These are phyloP conservation scores for Gyromitra esculenta DNA, from an alignment of 2,329 filamentous ascomycete species.

Conservation along the genomic window DNA sequence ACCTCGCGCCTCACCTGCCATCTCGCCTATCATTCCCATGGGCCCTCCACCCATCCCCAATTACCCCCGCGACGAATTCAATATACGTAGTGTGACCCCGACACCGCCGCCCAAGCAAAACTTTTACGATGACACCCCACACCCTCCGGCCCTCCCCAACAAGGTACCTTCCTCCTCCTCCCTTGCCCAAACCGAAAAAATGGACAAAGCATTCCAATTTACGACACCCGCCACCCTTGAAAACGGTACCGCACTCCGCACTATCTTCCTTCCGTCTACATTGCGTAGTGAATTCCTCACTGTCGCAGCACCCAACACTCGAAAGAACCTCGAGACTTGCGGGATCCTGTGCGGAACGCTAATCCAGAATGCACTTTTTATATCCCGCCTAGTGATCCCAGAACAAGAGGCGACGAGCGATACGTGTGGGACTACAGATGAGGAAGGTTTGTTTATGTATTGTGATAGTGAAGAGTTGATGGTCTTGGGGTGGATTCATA, in stretches of 20 bases:
- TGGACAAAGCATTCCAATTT: constrained; percentile 73
- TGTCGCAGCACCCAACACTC: constrained; percentile 79
- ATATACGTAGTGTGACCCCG: constrained; percentile 42
- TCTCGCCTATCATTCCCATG: constrained; percentile 14
- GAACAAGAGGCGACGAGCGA: constrained; percentile 90
- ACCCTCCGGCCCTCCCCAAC: constrained; percentile 55
- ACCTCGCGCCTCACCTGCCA: constrained; percentile 28
- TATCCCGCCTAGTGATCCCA: constrained; percentile 86
- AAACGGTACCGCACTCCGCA: constrained; percentile 84
- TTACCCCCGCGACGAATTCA: not conserved
- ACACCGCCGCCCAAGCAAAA: constrained; percentile 44
- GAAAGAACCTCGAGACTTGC: constrained; percentile 87
- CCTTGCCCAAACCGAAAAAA: constrained; percentile 56
- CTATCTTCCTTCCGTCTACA: constrained; percentile 82
- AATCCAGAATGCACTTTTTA: constrained; percentile 92
- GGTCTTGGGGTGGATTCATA: constrained; percentile 96
- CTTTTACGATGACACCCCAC: constrained; percentile 8
- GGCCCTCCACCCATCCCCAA: constrained; percentile 29
- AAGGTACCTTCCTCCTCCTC: constrained; percentile 51
- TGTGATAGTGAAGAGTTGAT: constrained; percentile 84
- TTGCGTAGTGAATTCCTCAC: constrained; percentile 79
- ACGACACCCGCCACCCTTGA: constrained; percentile 87
- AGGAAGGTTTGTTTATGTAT: constrained; percentile 85
- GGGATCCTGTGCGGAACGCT: constrained; percentile 91
- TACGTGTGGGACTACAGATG: constrained; percentile 93